Evolutionary conservation across 2,329 filamentous ascomycete species (phyloP).

Genomic region (Chaetomium strumarium): DNA sequence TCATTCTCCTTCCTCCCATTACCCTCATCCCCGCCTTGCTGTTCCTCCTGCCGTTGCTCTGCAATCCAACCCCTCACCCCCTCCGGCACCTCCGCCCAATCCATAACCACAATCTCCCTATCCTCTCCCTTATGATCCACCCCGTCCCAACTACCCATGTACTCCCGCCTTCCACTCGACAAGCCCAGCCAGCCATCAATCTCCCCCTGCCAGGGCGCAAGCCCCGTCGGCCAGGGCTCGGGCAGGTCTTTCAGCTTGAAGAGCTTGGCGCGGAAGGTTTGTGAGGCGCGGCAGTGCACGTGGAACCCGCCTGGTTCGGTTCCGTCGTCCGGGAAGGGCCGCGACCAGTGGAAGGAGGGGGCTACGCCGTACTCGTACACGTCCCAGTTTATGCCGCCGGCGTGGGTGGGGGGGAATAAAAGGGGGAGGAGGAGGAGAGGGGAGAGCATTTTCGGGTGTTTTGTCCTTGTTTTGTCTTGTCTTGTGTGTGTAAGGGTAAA

Average conservation of each 20-base stretch:
- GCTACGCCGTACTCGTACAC: slow-evolving; percentile 26
- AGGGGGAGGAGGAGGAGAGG: neutral
- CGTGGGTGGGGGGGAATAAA: neutral
- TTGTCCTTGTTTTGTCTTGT: no score
- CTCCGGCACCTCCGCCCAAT: slow-evolving; percentile 30
- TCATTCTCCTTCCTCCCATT: slow-evolving; percentile 22
- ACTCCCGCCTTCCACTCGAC: slow-evolving; percentile 16
- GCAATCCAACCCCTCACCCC: slow-evolving; percentile 34
- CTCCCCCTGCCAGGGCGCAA: slow-evolving; percentile 26
- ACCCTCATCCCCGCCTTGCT: slow-evolving; percentile 19
- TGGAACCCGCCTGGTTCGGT: slow-evolving; percentile 27
- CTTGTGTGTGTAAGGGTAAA: neutral
- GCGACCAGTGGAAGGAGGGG: slow-evolving; percentile 28
- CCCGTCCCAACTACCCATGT: slow-evolving; percentile 39
- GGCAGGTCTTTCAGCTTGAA: slow-evolving; percentile 28
- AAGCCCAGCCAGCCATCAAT: slow-evolving; percentile 26
- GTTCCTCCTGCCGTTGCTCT: no score
- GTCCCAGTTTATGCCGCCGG: slow-evolving; percentile 28
- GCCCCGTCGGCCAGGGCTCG: slow-evolving; percentile 17
- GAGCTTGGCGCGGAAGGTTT: slow-evolving; percentile 27
- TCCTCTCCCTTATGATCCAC: slow-evolving; percentile 35
- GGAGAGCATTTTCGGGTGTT: neutral
- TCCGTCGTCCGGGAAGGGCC: slow-evolving; percentile 29
- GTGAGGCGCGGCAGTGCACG: slow-evolving; percentile 25
- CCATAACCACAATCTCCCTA: slow-evolving; percentile 36